Evolutionary conservation across 2,329 filamentous ascomycete species (phyloP), one percentile per base, ranked within the genome.

Genomic region (Phoma sp.): DNA sequence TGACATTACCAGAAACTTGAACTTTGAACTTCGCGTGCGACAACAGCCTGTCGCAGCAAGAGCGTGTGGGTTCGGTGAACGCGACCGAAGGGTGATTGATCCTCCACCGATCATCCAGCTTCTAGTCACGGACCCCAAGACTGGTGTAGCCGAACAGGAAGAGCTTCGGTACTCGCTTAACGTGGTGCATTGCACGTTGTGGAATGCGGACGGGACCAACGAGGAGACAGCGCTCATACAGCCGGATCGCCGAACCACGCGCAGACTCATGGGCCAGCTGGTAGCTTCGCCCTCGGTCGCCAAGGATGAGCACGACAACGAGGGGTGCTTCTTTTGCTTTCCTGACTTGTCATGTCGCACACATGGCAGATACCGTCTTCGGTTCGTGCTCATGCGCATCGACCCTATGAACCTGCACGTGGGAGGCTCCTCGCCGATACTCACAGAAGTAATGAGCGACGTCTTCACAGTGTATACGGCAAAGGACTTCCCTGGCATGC

Each of bases 321-420:
- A 92, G 59, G 90, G 91, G 1, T 92, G 88, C 67, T 95, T 93
- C 79, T 95, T 93, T 74, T 91, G 89, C 71, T 95, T 95, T 69
- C 88, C 90, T 0, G 91, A 95, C 69, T 80, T 95, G 17, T 92
- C 89, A 4, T 92, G 90, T 69, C 84, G 91, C 28, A 92, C 88
- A 0, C 87, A 90, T 1, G 91, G 91, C 17, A 80, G 80, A n/a
- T 95, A 90, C 73, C 82, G 89, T 15, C 81, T 95, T 48, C 86
- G 85, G 39, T 93, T 95, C 72, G 85, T 85, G 30, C 80, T 93
- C 18, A 85, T 92, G 67, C 84, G 89, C 56, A 83, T 93, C 34
- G 86, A 92, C 60, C 86, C 87, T 2, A 76, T 75, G 29, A 78
- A 79, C 40, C 83, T 86, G 73, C 77, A 78, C 12, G 81, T 81